Base-by-base conservation (phyloP, 23 red algal genomes). In the Gracilaria domingensis region DNA sequence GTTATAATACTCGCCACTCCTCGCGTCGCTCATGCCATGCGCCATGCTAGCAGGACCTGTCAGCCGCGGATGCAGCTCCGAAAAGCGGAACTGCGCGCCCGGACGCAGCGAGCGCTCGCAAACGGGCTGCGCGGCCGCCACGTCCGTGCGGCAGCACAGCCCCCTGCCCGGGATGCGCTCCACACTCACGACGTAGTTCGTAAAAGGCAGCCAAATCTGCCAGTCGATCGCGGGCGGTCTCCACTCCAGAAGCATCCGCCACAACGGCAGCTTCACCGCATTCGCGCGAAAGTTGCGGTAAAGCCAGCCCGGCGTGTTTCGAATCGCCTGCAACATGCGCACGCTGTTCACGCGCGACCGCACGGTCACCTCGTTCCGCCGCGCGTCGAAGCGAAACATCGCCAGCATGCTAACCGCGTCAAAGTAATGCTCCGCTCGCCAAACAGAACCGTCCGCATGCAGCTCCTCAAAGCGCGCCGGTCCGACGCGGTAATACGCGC, bases 1-100 rank as follows among this genome's bases (percentile, higher is more conserved):
- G 44, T 93, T 93, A 47, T 40, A 77, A 54, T 60, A 77, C 30
- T 93, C 89, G 8, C 80, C 79, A 44, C 30, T 84, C 17, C 30
- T 79, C 18, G n/a, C 12, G 56, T 84, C 79, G 3, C 40, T 14
- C 61, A 42, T 32, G 7, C 79, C 79, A 49, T 93, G 89, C 36
- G 79, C 79, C 34, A 75, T 39, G 42, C 38, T 58, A 32, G 57
- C 25, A 4, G 51, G 16, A 26, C 89, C 89, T 23, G 55, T 50
- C 62, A 40, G 20, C 59, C 26, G 47, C 53, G 39, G 28, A 25
- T 58, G 13, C 71, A 76, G 71, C 33, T 76, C 71, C 2, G 34
- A 44, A 28, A 78, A 90, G n/a, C 12, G 11, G 60, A 90, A 90
- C 21, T 57, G 45, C 12, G 36, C 20, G 5, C 38, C 36, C 13